Base-by-base conservation (phyloP, 257 asterid genomes). In the Fraxinus cuspidata region DNA sequence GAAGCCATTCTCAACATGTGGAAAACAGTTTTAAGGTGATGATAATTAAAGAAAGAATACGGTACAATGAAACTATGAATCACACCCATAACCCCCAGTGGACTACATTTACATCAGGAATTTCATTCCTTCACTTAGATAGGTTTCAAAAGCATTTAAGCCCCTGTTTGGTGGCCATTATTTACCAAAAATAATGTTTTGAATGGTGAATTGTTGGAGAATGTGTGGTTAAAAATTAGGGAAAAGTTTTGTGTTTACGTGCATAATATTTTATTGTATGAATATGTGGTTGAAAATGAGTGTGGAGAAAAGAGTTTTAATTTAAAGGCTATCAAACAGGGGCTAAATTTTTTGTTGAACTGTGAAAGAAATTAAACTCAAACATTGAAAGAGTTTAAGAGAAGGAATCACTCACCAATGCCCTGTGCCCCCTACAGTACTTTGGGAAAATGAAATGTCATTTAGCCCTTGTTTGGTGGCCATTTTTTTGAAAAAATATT, bases 381-480 rank as follows among this genome's bases (percentile, higher is more conserved):
- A 7, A 10, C 12, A 23, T 16, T 58, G 28, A 23, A 56, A 58
- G 66, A 58, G 35, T 27, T 25, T 63, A 11, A 63, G 69, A n/a
- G 65, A 19, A 56, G 65, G 28, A n/a, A 56, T n/a, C 65, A 19
- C 65, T 56, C 28, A 6, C 65, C 27, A n/a, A 47, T 56, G 27
- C 12, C 65, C 4, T 56, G 27, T 56, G 1, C 27, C 7, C 65
- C 28, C 65, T n/a, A n/a, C 3, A 1, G 64, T 53, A 18, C 28
- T 56, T 56, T n/a, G 65, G 65, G 58, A 56, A 56, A 56, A 56
- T 56, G 10, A 56, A 56, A 56, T 56, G 28, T 56, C 65, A n/a
- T 56, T 56, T 56, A 38, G 44, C 13, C 44, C 44, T 13, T 1
- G 12, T 38, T 9, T 9, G 44, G 11, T 38, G 44, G 44, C 44